Conservation (phyloP, 2,329 filamentous ascomycete species). For the Penicillium sp. region DNA sequence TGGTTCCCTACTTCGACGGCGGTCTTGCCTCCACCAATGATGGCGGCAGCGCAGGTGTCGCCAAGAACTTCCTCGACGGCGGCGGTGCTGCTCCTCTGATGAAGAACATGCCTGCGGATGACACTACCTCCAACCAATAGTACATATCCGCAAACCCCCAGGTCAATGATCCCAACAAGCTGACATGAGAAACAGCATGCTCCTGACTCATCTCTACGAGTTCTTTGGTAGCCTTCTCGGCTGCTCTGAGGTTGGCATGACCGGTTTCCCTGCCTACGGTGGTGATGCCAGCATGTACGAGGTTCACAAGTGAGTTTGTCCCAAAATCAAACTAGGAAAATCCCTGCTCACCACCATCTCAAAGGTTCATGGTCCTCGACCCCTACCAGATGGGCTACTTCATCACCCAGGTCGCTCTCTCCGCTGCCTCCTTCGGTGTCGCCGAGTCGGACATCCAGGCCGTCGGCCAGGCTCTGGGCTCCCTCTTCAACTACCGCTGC, state of each 20-base stretch:
- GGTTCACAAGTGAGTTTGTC: constrained; percentile 28
- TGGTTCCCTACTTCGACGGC: constrained; percentile 63
- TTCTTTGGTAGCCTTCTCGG: constrained; percentile 63
- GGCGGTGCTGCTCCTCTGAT: constrained; percentile 58
- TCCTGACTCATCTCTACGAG: constrained; percentile 63
- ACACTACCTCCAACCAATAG: constrained; percentile 58
- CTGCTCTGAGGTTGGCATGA: constrained; percentile 54
- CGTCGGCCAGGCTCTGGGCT: constrained; percentile 53
- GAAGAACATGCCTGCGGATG: constrained; percentile 58
- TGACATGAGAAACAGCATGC: constrained; percentile 42
- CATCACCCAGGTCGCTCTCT: constrained; percentile 59
- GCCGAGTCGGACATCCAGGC: constrained; percentile 52
- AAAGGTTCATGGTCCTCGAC: constrained; percentile 58
- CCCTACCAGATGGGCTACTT: constrained; percentile 59
- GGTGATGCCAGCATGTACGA: constrained; percentile 30
- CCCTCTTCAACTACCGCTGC: constrained; percentile 57
- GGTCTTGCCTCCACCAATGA: constrained; percentile 56
- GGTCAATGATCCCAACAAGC: not conserved
- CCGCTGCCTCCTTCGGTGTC: constrained; percentile 62
- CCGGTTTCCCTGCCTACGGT: constrained; percentile 53
- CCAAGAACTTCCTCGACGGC: constrained; percentile 64
- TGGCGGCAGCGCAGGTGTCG: constrained; percentile 47
- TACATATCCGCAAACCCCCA: constrained; percentile 33
- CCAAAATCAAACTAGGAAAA: not conserved
- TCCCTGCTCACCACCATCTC: not conserved